Evolutionary conservation across 2,329 filamentous ascomycete genomes (phyloP).

Genomic region (Aspergillus pseudoviridinutans): DNA sequence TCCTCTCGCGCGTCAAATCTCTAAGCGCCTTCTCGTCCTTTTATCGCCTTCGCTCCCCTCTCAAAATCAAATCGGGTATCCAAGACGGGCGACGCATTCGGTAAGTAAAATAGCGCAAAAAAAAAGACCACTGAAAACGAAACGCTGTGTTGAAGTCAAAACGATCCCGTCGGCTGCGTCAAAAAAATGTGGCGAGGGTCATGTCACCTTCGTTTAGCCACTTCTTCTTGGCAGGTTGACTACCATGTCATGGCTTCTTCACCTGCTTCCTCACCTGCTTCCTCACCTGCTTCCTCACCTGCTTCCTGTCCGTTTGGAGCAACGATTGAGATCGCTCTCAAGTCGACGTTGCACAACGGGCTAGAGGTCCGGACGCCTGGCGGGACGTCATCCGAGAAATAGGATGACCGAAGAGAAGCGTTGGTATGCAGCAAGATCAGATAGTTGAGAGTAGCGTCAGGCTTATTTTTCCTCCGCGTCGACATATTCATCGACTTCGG

Average conservation of each 20-base stretch:
- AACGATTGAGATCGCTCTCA: not conserved
- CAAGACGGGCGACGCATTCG: conserved; percentile 13
- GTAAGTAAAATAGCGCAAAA: conserved; percentile 1
- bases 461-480: conserved; percentile 33
- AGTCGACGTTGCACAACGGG: not conserved
- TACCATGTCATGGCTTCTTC: conserved; percentile 8
- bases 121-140: conserved; percentile 5
- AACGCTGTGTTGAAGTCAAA: conserved; percentile 19
- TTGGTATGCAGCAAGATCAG: not conserved
- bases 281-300: not conserved
- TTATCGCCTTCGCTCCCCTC: not conserved
- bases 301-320: not conserved
- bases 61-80: conserved; percentile 32
- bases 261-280: not conserved
- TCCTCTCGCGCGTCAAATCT: not conserved
- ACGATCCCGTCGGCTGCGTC: not conserved
- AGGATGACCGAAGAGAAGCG: not conserved
- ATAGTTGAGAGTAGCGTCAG: not conserved
- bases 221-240: conserved; percentile 16
- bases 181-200: not conserved
- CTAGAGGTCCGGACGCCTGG: not conserved
- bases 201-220: conserved; percentile 8
- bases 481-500: conserved; percentile 41
- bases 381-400: not conserved
- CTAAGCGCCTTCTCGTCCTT: not conserved